Base-by-base conservation (phyloP, 257 asterid genomes). In the Solanum piurae region DNA sequence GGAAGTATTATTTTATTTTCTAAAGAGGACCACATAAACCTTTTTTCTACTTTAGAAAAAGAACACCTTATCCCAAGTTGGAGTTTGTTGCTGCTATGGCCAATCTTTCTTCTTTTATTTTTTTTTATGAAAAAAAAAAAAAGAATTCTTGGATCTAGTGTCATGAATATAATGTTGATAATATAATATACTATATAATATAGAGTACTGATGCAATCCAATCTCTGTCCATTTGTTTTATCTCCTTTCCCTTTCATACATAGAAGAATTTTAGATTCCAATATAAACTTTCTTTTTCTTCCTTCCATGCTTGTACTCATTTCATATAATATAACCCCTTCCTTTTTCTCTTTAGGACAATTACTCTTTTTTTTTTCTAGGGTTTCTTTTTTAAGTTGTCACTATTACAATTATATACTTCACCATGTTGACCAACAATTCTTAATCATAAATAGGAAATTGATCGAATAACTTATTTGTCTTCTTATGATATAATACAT, bases 81-180 rank as follows among this genome's bases (percentile, higher is more conserved):
- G 29, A 82, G 69, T 80, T 77, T 29, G 40, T 33, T 38, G 13
- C 75, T 71, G 36, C 68, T 58, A 18, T 87, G 88, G 36, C 31
- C 80, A 86, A 12, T 44, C 52, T 44, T 55, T 21, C 40, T 86
- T 58, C 83, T 85, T 44, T 23, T 23, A 4, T 60, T 21, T 20
- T 55, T 55, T 23, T 62, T n/a, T 7, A 52, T 52, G n/a, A 7
- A 7, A 44, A 79, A 82, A 20, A 20, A 6, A 58, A 79, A 82
- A 49, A 5, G 16, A 37, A 75, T 49, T 86, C 83, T 88, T 88
- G 92, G 89, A 90, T 86, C 89, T 86, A 62, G 89, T 83, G 66
- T 37, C 52, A 36, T 62, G 38, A 1, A 27, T 27, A 68, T 64
- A 68, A 71, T 73, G 82, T 73, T 73, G 46, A 33, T 36, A 36